Evolutionary conservation across 2,329 filamentous ascomycete genomes (phyloP).

Genomic region (Verticillium tricorpus): DNA sequence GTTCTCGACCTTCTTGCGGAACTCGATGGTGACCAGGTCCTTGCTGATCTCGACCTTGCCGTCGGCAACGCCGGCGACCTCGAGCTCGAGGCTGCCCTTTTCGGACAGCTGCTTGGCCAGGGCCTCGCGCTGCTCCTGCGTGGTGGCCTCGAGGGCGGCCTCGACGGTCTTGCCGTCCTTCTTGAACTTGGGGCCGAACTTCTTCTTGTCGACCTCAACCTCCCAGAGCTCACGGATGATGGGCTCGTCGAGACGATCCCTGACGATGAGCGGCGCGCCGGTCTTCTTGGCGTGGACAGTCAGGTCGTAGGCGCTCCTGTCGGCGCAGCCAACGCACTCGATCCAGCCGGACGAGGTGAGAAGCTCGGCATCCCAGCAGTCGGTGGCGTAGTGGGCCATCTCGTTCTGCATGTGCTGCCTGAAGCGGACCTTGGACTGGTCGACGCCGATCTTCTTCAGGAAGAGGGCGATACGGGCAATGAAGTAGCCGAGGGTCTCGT

Average conservation of each 20-base stretch:
- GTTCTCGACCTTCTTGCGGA: slow-evolving; percentile 76
- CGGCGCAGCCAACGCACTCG: slow-evolving; percentile 95
- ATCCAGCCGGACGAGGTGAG: slow-evolving; percentile 93
- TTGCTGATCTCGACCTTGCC: slow-evolving; percentile 76
- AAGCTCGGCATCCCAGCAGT: slow-evolving; percentile 98
- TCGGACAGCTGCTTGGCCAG: slow-evolving; percentile 69
- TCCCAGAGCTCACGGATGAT: slow-evolving; percentile 81
- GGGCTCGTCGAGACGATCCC: slow-evolving; percentile 75
- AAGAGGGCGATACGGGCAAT: slow-evolving; percentile 90
- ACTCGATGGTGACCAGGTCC: slow-evolving; percentile 80
- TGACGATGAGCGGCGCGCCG: slow-evolving; percentile 77
- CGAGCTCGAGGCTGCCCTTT: slow-evolving; percentile 70
- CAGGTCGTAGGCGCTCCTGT: slow-evolving; percentile 91
- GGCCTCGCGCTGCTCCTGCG: slow-evolving; percentile 77
- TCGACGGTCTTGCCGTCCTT: slow-evolving; percentile 88
- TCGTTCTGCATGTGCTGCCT: slow-evolving; percentile 86
- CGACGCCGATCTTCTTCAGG: slow-evolving; percentile 81
- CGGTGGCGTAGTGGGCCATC: slow-evolving; percentile 85
- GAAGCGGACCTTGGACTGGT: slow-evolving; percentile 86
- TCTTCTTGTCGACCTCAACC: slow-evolving; percentile 87
- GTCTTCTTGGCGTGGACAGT: slow-evolving; percentile 92
- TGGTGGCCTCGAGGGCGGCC: slow-evolving; percentile 67
- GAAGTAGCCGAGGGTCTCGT: slow-evolving; percentile 98
- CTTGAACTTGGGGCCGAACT: slow-evolving; percentile 92
- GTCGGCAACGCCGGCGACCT: slow-evolving; percentile 61